Conservation (phyloP, 306 rosid species). For the Datisca glomerata region DNA sequence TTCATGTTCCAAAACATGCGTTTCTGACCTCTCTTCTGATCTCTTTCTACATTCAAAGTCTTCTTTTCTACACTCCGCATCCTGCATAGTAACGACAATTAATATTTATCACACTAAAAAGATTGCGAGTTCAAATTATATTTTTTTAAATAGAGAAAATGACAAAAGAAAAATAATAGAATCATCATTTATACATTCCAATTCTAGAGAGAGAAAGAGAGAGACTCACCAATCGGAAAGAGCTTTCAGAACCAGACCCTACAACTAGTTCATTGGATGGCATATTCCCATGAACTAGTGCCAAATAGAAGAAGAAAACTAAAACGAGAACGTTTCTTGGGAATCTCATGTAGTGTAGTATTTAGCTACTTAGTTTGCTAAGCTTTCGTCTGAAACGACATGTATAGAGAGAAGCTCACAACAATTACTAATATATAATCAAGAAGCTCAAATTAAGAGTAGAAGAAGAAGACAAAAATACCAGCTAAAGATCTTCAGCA, state of each 20-base stretch:
- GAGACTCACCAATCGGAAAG: conserved; percentile 24
- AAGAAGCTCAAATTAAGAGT: too few species aligned
- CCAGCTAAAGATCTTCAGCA: too few species aligned
- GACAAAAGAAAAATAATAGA: too few species aligned
- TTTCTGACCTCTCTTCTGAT: conserved; percentile 22
- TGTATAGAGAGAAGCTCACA: too few species aligned
- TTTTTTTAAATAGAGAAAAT: too few species aligned
- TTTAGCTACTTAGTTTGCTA: too few species aligned
- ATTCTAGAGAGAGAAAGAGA: conserved; percentile 3
- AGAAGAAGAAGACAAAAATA: too few species aligned
- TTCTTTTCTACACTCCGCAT: conserved; percentile 21
- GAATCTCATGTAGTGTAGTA: conserved; percentile 29
- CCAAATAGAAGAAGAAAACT: conserved; percentile 21
- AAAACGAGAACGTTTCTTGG: conserved; percentile 21
- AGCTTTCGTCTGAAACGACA: too few species aligned
- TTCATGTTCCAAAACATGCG: conserved; percentile 35
- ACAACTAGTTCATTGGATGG: conserved; percentile 14
- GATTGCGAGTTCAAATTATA: too few species aligned
- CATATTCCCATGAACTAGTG: conserved; percentile 21
- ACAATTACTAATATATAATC: too few species aligned
- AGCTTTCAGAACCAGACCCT: conserved; percentile 21
- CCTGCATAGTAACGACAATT: too few species aligned
- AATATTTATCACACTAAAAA: too few species aligned
- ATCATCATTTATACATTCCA: conserved; percentile 1
- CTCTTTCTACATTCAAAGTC: conserved; percentile 26